Evolutionary conservation across 495 filamentous ascomycete species (phyloP), one percentile per base, ranked within the genome.

Genomic region (Lophium mytilinum): DNA sequence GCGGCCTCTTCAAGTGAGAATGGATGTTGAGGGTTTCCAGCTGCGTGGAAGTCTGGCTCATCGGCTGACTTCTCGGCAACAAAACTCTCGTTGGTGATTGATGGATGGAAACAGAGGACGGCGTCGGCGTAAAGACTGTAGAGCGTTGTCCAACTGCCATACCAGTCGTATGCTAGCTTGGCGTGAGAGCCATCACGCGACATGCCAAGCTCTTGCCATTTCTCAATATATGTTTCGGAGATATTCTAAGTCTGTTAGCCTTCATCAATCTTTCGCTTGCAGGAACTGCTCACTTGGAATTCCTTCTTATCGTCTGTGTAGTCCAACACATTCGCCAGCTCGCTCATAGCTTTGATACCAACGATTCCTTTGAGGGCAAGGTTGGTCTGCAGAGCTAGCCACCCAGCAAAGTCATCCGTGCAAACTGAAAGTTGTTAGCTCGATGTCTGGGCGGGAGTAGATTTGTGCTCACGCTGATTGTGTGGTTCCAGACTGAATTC

Each of bases 361-460:
- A 97, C 79, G 63, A 97, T 94, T 6, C 90, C 92, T 66, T 96
- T 97, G 30, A 97, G 72, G 1, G 92, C 92, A 8, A 97, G 76
- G 61, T 97, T 97, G 0, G 92, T 95, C 68, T 96, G 90, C 50
- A 95, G 85, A 30, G 88, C 83, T 43, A 97, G 78, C 82, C 89
- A 93, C 40, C 92, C 92, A 33, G 92, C 92, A 69, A 97, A 97
- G 69, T 97, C 92, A 68, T 97, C 92, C 5, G 92, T 97, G 30
- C 83, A 92, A 9, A 96, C 63, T 48, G 30, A 30, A 30, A 30
- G 24, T 30, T 30, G 24, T 30, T 6, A 30, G 24, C 2, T 30
- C 24, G 24, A 30, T 30, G 3, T 30, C 6, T 30, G 6, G 24
- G 24, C 2, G 24, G 2, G 24, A 30, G 6, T 30, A 6, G 24